Evolutionary conservation across 768 basidiomycete species (phyloP).

Genomic region (Tephrocybe sp.): DNA sequence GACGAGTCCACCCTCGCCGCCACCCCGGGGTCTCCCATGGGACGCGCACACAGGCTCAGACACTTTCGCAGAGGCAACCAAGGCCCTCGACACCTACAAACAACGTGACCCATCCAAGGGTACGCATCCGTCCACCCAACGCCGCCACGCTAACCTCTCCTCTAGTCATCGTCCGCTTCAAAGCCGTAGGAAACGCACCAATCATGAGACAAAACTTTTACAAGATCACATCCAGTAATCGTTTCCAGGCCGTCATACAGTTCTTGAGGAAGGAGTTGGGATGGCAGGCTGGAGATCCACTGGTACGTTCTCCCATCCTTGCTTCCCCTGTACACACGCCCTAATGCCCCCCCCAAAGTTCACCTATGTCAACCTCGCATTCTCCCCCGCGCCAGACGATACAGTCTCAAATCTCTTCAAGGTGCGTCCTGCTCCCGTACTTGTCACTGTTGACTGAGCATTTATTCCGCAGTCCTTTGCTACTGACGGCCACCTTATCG

Average conservation of each 20-base stretch:
- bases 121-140: slow-evolving; percentile 26
- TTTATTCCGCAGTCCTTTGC: slow-evolving; percentile 62
- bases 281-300: slow-evolving; percentile 81
- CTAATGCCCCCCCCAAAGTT: slow-evolving; percentile 21
- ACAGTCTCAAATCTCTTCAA: slow-evolving; percentile 77
- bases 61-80: slow-evolving; percentile 47
- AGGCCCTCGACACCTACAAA: slow-evolving; percentile 83
- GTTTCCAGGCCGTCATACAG: slow-evolving; percentile 93
- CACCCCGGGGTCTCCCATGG: slow-evolving; percentile 31
- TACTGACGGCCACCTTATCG: slow-evolving; percentile 86
- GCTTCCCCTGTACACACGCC: not conserved
- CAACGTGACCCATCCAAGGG: slow-evolving; percentile 83
- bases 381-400: slow-evolving; percentile 82
- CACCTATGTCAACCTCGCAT: slow-evolving; percentile 56
- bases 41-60: slow-evolving; percentile 28
- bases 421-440: slow-evolving; percentile 29
- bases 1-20: slow-evolving; percentile 20
- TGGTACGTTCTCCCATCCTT: slow-evolving; percentile 50
- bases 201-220: slow-evolving; percentile 99
- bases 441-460: not conserved
- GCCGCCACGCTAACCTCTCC: no score
- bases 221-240: slow-evolving; percentile 92
- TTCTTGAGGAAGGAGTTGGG: slow-evolving; percentile 87
- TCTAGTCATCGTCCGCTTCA: slow-evolving; percentile 98
- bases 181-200: slow-evolving; percentile 95